phyloP scores from a whole-genome alignment of 176 grass and related monocot species.

The Carex littledalei region DNA sequence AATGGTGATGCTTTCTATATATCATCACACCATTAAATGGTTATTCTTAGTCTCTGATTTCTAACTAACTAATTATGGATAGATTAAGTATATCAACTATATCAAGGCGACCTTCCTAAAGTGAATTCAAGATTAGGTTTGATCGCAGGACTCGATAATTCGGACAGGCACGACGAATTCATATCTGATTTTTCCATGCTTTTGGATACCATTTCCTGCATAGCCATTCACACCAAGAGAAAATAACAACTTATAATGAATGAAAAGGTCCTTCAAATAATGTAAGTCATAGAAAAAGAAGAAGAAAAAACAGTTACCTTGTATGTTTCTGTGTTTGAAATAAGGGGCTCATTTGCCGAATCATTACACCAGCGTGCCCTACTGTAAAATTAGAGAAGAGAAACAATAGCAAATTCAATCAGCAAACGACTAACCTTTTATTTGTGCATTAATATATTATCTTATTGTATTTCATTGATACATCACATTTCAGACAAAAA shows the following conservation, averaged over 20 bases:
- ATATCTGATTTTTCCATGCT: conserved; percentile 42
- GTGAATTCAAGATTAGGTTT: conserved; percentile 64
- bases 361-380: conserved; percentile 35
- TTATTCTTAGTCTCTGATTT: neutral
- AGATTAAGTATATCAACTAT: neutral
- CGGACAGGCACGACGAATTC: conserved; percentile 39
- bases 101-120: conserved; percentile 27
- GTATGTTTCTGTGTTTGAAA: conserved; percentile 30
- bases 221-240: neutral
- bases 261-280: neutral
- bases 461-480: neutral
- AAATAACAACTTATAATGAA: neutral
- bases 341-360: conserved; percentile 27
- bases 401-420: neutral
- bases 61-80: conserved; percentile 21
- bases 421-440: neutral
- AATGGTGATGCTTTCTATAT: conserved; percentile 14
- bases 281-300: neutral
- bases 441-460: neutral
- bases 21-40: conserved; percentile 14
- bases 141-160: conserved; percentile 26
- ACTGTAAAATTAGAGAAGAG: conserved; percentile 20
- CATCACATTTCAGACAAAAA: neutral
- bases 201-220: conserved; percentile 34
- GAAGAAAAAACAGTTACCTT: conserved; percentile 12